phyloP scores from a whole-genome alignment of 495 filamentous ascomycete species.

The Daldinia bambusicola region DNA sequence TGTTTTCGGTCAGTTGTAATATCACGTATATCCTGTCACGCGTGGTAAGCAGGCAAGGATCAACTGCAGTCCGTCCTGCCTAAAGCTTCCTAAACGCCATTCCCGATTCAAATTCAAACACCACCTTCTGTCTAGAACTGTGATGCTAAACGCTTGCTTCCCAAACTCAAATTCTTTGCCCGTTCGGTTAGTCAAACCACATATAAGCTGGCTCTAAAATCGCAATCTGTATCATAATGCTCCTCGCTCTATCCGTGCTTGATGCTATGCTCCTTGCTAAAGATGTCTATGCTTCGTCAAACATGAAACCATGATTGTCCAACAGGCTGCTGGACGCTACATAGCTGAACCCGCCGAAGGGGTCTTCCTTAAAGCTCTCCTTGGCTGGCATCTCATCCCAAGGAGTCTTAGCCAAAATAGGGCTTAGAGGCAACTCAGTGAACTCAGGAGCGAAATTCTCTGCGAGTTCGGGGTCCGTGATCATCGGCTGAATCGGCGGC shows the following conservation, averaged over 20 bases:
- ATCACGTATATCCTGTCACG: constrained; percentile 1
- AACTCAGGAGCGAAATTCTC: constrained; percentile 95
- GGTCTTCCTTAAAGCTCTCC: constrained; percentile 66
- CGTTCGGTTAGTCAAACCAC: neutral
- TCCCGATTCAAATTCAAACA: neutral
- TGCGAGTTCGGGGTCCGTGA: constrained; percentile 92
- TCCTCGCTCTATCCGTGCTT: neutral
- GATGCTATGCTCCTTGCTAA: neutral
- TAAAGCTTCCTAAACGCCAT: neutral
- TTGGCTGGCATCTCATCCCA: constrained; percentile 49
- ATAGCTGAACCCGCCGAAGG: constrained; percentile 95
- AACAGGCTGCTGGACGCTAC: constrained; percentile 90
- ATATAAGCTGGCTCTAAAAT: constrained; percentile 2
- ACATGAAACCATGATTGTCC: constrained; percentile 61
- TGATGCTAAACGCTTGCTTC: neutral
- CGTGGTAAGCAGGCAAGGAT: neutral
- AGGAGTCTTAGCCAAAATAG: constrained; percentile 61
- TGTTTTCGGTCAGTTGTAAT: neutral
- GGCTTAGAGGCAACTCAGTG: constrained; percentile 83
- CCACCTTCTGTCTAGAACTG: constrained; percentile 6
- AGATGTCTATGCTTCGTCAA: constrained; percentile 20
- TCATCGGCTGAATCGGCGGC: constrained; percentile 88
- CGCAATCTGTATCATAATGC: constrained; percentile 1
- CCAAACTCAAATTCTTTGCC: constrained; percentile 2
- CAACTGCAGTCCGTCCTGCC: neutral